These are phyloP conservation scores for Selaginella moellendorffii DNA, from an alignment of 75 land plant genomes.

Conservation along the genomic window DNA sequence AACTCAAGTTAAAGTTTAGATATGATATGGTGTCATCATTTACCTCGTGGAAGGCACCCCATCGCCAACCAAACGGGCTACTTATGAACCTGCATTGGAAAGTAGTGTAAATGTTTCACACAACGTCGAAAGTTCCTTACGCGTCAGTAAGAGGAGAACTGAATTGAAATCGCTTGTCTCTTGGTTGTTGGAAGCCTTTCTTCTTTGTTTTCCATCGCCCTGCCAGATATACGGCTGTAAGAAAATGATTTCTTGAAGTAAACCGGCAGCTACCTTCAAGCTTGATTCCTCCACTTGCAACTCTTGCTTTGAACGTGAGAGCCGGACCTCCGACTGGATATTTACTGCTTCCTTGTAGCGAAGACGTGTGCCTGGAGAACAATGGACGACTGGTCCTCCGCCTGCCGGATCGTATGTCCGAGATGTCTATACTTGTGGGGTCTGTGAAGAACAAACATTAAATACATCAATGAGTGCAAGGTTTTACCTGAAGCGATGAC, in stretches of 20 bases:
- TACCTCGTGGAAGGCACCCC: slow-evolving; percentile 37
- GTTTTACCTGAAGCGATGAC: slow-evolving; percentile 18
- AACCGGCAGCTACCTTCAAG: slow-evolving; percentile 15
- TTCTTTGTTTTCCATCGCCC: slow-evolving; percentile 26
- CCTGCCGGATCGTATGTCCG: slow-evolving; percentile 19
- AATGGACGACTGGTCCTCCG: slow-evolving; percentile 21
- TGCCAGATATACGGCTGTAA: not conserved
- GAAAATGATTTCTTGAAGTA: not conserved
- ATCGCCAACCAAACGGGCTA: slow-evolving; percentile 33
- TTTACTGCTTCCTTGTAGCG: slow-evolving; percentile 9
- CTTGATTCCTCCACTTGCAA: slow-evolving; percentile 11
- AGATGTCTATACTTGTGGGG: slow-evolving; percentile 7
- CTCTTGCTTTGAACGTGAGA: slow-evolving; percentile 2
- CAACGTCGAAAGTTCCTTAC: no score
- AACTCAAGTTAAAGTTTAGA: no score
- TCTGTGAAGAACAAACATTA: slow-evolving; percentile 11
- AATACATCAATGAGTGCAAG: not conserved
- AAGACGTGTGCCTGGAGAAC: slow-evolving; percentile 17
- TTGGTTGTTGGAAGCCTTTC: slow-evolving; percentile 21
- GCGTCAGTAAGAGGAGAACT: slow-evolving; percentile 20
- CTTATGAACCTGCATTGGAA: slow-evolving; percentile 21
- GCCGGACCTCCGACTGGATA: slow-evolving; percentile 26
- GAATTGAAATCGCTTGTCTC: slow-evolving; percentile 20
- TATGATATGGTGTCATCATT: no score
- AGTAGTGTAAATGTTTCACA: not conserved